Evolutionary conservation across 345 rosid genomes (phyloP).

Genomic region (Limnanthes douglasii): DNA sequence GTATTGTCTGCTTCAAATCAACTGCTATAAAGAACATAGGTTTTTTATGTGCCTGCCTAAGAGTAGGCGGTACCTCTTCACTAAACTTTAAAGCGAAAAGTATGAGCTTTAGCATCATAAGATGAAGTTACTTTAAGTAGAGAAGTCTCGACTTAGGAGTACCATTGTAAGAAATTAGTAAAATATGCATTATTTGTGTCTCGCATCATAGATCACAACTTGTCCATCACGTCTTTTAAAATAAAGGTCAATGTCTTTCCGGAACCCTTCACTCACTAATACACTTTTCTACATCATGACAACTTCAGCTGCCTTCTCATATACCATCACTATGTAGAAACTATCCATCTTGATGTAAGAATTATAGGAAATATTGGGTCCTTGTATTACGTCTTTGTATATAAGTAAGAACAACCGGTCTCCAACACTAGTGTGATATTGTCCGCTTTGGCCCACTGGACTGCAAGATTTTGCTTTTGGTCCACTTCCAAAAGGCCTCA

Average conservation of each 20-base stretch:
- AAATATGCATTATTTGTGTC: conserved; percentile 70
- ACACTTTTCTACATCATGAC: conserved; percentile 85
- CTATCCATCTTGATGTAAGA: conserved; percentile 86
- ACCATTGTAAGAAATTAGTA: conserved; percentile 67
- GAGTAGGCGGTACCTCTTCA: conserved; percentile 51
- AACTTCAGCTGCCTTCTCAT: conserved; percentile 66
- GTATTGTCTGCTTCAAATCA: conserved; percentile 88
- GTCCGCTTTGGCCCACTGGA: no score
- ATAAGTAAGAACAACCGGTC: no score
- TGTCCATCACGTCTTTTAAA: conserved; percentile 65
- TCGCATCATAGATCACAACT: conserved; percentile 76
- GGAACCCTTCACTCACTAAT: conserved; percentile 55
- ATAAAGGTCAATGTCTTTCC: conserved; percentile 76
- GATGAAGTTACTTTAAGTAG: conserved; percentile 38
- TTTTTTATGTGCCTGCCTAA: conserved; percentile 58
- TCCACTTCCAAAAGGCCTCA: no score
- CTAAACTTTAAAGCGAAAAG: conserved; percentile 55
- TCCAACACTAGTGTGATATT: no score
- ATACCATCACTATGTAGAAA: conserved; percentile 36
- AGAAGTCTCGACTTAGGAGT: conserved; percentile 74
- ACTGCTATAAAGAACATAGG: conserved; percentile 70
- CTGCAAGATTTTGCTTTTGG: no score
- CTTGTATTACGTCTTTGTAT: no score
- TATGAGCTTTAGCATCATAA: conserved; percentile 34
- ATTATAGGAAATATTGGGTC: no score